phyloP scores from a whole-genome alignment of 1,139 yeast genomes.

The Yamadazyma friedrichii region DNA sequence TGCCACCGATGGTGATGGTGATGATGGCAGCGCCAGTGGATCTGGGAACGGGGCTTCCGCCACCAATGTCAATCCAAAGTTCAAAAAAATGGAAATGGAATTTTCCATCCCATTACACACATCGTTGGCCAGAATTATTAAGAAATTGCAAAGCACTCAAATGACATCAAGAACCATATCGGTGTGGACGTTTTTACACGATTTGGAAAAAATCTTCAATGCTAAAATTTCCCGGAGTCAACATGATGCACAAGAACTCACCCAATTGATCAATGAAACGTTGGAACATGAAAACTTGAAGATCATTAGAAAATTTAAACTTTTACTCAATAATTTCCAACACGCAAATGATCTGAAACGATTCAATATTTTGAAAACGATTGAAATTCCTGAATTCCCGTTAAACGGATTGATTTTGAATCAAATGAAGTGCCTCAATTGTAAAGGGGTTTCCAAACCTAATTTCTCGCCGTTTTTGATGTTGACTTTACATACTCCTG shows the following conservation, averaged over 20 bases:
- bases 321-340: conserved; percentile 14
- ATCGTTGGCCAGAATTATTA: conserved; percentile 54
- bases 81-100: conserved; percentile 23
- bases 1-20: conserved; percentile 6
- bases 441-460: conserved; percentile 63
- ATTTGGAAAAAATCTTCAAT: conserved; percentile 72
- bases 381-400: conserved; percentile 62
- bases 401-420: conserved; percentile 67
- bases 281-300: conserved; percentile 63
- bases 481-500: conserved; percentile 75
- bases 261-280: conserved; percentile 78
- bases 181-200: conserved; percentile 76
- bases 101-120: conserved; percentile 52
- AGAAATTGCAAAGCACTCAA: conserved; percentile 64
- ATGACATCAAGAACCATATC: conserved; percentile 55
- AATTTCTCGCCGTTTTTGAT: conserved; percentile 65
- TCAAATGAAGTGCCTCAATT: conserved; percentile 65
- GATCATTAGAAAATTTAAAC: conserved; percentile 35
- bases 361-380: conserved; percentile 20
- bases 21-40: conserved; percentile 8
- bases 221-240: conserved; percentile 78
- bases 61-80: conserved; percentile 22
- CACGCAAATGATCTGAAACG: conserved; percentile 1
- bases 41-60: not conserved
- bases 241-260: conserved; percentile 92